Evolutionary conservation across 1,284 basidiomycete genomes (phyloP).

Genomic region (Heliocybe sulcata): DNA sequence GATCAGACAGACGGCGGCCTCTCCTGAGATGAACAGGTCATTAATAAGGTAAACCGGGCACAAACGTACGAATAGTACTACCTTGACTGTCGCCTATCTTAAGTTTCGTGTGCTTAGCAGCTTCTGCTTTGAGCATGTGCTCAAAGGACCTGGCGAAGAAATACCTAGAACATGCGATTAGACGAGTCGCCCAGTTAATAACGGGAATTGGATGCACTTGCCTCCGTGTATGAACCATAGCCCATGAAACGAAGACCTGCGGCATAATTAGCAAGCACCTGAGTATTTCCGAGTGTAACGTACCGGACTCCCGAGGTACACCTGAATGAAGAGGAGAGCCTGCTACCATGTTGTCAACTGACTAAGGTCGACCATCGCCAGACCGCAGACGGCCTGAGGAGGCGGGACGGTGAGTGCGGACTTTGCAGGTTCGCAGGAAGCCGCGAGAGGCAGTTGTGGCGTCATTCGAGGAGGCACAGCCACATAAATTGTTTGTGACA

Average conservation of each 20-base stretch:
- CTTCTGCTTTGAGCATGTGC: conserved; percentile 52
- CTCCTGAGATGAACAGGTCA: conserved; percentile 10
- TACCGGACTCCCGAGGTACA: conserved; percentile 69
- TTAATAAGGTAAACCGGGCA: not conserved
- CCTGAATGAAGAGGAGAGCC: conserved; percentile 62
- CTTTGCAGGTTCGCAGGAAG: too few relatives aligned
- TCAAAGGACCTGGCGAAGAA: conserved; percentile 75
- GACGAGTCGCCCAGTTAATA: not conserved
- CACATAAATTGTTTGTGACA: too few relatives aligned
- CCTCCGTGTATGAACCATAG: conserved; percentile 65
- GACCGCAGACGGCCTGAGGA: conserved; percentile 74
- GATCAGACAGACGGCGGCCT: conserved; percentile 31
- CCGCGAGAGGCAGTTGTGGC: too few relatives aligned
- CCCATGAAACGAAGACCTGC: conserved; percentile 64
- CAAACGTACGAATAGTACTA: not conserved
- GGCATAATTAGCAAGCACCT: not conserved
- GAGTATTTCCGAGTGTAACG: conserved; percentile 19
- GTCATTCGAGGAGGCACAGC: too few relatives aligned
- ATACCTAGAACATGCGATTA: conserved; percentile 33
- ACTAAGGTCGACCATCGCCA: conserved; percentile 70
- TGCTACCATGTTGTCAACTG: conserved; percentile 73
- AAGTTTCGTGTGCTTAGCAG: conserved; percentile 12
- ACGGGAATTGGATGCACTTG: conserved; percentile 19
- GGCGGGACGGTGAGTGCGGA: too few relatives aligned
- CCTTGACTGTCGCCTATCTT: not conserved